Percentiles rank a stretch among this genome's conserved stretches.
These are phyloP conservation scores for Hyphopichia khmerensis DNA, from an alignment of 1,139 yeast genomes.

Conservation along the genomic window DNA sequence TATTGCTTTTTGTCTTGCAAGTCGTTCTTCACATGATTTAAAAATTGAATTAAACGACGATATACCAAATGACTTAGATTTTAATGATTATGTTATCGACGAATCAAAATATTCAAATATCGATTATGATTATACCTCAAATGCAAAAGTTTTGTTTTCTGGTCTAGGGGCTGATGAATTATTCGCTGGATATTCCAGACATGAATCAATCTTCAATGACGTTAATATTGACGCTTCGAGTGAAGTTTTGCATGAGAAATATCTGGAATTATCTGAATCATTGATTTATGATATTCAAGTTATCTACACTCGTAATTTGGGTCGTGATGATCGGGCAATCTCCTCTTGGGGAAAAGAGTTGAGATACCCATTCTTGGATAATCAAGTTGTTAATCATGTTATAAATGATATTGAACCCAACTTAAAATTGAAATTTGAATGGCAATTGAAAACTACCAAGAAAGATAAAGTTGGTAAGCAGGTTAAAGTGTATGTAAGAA, in stretches of 20 bases:
- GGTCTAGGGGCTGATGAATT: slow-evolving; percentile 98
- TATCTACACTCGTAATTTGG: slow-evolving; percentile 76
- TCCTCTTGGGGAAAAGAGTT: slow-evolving; percentile 87
- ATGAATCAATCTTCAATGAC: slow-evolving; percentile 50
- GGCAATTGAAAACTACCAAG: slow-evolving; percentile 26
- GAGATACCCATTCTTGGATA: slow-evolving; percentile 84
- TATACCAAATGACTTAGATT: slow-evolving; percentile 9
- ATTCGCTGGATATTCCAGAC: slow-evolving; percentile 90
- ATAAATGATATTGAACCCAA: slow-evolving; percentile 49
- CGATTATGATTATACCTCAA: slow-evolving; percentile 37
- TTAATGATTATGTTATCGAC: slow-evolving; percentile 20
- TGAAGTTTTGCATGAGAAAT: slow-evolving; percentile 17
- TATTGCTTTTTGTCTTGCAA: slow-evolving; percentile 89
- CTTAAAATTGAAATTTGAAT: slow-evolving; percentile 42
- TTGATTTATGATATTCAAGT: slow-evolving; percentile 68
- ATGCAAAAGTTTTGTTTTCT: slow-evolving; percentile 71
- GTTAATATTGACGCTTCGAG: slow-evolving; percentile 17
- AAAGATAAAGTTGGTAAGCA: slow-evolving; percentile 24
- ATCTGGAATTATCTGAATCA: slow-evolving; percentile 40
- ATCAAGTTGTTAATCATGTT: slow-evolving; percentile 54
- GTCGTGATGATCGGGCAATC: slow-evolving; percentile 88
- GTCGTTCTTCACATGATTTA: slow-evolving; percentile 52
- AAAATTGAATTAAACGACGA: slow-evolving; percentile 14
- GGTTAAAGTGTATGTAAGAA: slow-evolving; percentile 41
- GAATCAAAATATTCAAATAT: slow-evolving; percentile 10